Base-by-base conservation (phyloP, 768 basidiomycete species). In the Steccherinum ochraceum region DNA sequence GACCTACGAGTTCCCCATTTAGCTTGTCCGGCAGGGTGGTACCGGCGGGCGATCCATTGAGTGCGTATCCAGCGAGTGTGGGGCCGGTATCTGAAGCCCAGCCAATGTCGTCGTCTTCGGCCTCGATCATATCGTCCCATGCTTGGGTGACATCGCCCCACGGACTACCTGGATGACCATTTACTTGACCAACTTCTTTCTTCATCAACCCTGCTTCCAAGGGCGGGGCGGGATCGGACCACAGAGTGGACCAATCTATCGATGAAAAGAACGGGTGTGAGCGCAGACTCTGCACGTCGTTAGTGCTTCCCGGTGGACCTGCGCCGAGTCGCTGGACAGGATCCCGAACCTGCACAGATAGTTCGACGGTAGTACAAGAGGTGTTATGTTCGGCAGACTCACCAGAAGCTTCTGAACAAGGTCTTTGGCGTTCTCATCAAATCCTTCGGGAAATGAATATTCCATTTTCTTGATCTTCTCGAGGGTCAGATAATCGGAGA, bases 401-500 rank as follows among this genome's bases (percentile, higher is more conserved):
- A 95, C 92, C 56, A 99, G 69, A 3, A 98, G 76, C 50, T 74
- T 75, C 58, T 80, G 74, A 18, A 98, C 77, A 44, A 99, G 74
- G 66, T 92, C 89, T 57, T 81, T 79, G 3, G 92, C 93, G 39
- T 84, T 76, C 42, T 76, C 71, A 60, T 95, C 90, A 60, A 96
- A 94, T 1, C 81, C 86, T 7, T 86, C 83, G 0, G 95, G 93
- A 63, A 93, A 90, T 19, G 79, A 73, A 69, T 93, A 97, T 42
- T 95, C 87, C 44, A 89, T 73, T 42, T 81, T 77, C 68, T 93
- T 88, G 69, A 98, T 90, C 70, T 92, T 93, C 63, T 96, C 86
- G 80, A 93, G 94, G 25, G 89, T 96, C 52, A 96, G 80, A 62
- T 94, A 97, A 53, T 97, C 92, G 0, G 93, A 93, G 4, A 84